These are phyloP conservation scores for Fraxinus dipetala DNA, from an alignment of 305 asterid species.

Conservation along the genomic window DNA sequence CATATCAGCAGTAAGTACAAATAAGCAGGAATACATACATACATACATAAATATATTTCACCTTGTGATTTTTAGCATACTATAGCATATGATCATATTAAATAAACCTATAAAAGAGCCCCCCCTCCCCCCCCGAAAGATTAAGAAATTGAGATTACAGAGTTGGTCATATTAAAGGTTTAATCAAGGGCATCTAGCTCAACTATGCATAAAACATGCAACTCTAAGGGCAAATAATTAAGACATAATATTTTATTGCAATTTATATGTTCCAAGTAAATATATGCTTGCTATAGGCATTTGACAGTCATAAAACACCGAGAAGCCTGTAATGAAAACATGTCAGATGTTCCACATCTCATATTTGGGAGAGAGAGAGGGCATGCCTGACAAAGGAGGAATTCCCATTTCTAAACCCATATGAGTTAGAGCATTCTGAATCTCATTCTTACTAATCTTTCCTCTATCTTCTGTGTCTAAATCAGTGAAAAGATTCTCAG, in stretches of 20 bases:
- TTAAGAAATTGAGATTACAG: background rate
- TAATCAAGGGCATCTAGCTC: background rate
- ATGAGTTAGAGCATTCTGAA: slow-evolving; percentile 41
- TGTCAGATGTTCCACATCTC: slow-evolving; percentile 2
- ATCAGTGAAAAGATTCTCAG: slow-evolving; percentile 62
- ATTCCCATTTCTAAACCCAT: slow-evolving; percentile 61
- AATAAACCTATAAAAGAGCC: background rate
- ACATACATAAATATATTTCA: background rate
- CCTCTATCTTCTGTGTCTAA: slow-evolving; percentile 55
- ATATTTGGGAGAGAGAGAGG: background rate
- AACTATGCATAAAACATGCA: background rate
- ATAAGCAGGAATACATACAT: background rate
- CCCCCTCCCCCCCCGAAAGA: background rate
- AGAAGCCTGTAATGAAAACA: background rate
- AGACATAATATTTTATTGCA: background rate
- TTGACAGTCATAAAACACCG: background rate
- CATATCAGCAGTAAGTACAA: background rate
- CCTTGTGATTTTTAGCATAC: background rate
- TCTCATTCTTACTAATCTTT: slow-evolving; percentile 50
- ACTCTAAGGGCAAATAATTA: background rate
- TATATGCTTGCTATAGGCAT: background rate
- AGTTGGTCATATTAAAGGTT: background rate
- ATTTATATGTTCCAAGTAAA: background rate
- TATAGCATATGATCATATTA: background rate
- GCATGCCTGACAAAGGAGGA: slow-evolving; percentile 55